Percentiles rank a stretch among this genome's conserved stretches.
Evolutionary conservation across 2,329 filamentous ascomycete genomes (phyloP).

Genomic region (Penicillium sp.): DNA sequence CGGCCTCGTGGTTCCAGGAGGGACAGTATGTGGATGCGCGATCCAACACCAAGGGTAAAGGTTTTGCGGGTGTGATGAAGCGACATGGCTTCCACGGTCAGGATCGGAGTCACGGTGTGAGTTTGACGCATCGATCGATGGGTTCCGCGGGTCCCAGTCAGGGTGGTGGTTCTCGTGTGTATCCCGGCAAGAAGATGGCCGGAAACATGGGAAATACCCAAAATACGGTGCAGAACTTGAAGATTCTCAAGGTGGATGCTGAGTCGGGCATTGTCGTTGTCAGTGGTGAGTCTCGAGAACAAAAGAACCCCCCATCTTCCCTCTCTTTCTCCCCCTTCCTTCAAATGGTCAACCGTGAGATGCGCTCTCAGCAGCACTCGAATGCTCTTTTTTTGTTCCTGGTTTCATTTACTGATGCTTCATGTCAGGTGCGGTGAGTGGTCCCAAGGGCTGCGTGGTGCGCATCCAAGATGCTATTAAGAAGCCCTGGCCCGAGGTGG

Average conservation of each 20-base stretch:
- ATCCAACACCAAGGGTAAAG: constrained; percentile 75
- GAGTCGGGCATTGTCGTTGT: constrained; percentile 84
- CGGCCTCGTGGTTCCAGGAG: constrained; percentile 83
- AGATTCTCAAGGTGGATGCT: constrained; percentile 79
- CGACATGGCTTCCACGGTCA: constrained; percentile 84
- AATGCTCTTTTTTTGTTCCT: not conserved
- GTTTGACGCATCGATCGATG: constrained; percentile 85
- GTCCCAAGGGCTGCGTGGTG: constrained; percentile 80
- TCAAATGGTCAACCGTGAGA: not conserved
- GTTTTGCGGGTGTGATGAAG: constrained; percentile 98
- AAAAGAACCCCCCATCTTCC: too few species aligned
- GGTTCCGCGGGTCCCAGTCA: constrained; percentile 86
- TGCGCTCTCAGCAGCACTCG: too few species aligned
- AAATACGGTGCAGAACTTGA: constrained; percentile 86
- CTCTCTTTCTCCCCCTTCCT: too few species aligned
- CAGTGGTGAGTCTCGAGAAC: constrained; percentile 51
- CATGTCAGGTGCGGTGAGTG: constrained; percentile 61
- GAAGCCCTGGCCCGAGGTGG: constrained; percentile 63
- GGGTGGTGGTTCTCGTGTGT: constrained; percentile 83
- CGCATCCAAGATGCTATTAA: constrained; percentile 86
- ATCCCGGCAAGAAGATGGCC: constrained; percentile 97
- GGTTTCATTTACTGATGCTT: constrained; percentile 7
- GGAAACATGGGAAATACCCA: constrained; percentile 88
- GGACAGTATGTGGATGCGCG: constrained; percentile 87
- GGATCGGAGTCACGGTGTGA: constrained; percentile 89